Conservation (phyloP, 441 rosid species). For the Geranium incanum region DNA sequence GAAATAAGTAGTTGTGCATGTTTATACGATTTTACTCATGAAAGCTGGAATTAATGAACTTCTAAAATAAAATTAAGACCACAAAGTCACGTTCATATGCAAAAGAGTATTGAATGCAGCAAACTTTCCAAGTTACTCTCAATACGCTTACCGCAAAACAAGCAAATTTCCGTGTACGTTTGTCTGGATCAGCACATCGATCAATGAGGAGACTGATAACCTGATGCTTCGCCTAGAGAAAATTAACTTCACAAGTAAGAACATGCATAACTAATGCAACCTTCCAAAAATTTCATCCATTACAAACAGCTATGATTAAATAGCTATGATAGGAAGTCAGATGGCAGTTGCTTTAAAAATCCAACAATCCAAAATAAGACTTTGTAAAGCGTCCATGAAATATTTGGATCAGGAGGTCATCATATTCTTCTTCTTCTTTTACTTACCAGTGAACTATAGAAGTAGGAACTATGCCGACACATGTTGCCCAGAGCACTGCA, state of each 20-base stretch:
- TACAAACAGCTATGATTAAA: conserved; percentile 7
- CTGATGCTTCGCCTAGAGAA: conserved; percentile 54
- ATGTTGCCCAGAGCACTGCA: conserved; percentile 96
- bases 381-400: not conserved
- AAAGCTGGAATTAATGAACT: not conserved
- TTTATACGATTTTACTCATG: not conserved
- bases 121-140: not conserved
- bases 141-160: conserved; percentile 75
- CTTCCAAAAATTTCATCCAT: not conserved
- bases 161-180: conserved; percentile 88
- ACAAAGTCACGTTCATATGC: not conserved
- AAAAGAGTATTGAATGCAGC: not conserved
- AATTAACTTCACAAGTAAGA: conserved; percentile 22
- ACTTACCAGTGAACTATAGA: conserved; percentile 69
- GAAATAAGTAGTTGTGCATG: not conserved
- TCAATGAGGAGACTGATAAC: conserved; percentile 74
- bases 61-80: conserved; percentile 2
- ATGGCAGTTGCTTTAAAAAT: no score
- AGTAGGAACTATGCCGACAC: conserved; percentile 90
- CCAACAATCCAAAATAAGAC: not conserved
- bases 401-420: conserved; percentile 10
- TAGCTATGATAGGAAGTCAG: not conserved
- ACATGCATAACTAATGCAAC: conserved; percentile 16
- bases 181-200: conserved; percentile 91
- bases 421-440: not conserved